phyloP scores from a whole-genome alignment of 2,329 filamentous ascomycete genomes.

The Calonectria naviculata region DNA sequence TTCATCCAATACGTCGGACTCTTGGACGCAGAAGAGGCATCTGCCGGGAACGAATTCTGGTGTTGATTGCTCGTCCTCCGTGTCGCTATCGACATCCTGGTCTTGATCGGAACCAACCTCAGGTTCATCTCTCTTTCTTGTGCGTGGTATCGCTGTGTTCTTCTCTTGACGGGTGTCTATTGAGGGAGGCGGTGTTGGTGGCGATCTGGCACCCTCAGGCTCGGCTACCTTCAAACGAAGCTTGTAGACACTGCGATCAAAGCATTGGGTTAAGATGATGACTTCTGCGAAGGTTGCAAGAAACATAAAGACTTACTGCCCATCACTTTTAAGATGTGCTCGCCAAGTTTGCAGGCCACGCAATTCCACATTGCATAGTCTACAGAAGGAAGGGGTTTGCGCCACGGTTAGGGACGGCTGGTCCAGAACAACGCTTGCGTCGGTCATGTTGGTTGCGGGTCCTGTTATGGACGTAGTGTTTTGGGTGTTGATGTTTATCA shows the following conservation, averaged over 20 bases:
- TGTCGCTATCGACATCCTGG: not conserved
- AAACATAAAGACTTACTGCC: slow-evolving; percentile 28
- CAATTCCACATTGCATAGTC: slow-evolving; percentile 33
- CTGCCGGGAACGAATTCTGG: slow-evolving; percentile 42
- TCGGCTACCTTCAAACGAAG: slow-evolving; percentile 35
- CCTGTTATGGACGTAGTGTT: too few species aligned
- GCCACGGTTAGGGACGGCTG: not conserved
- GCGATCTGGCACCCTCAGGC: slow-evolving; percentile 23
- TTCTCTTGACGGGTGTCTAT: not conserved
- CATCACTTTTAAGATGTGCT: slow-evolving; percentile 37
- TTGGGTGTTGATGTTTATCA: not conserved
- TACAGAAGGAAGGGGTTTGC: slow-evolving; percentile 30
- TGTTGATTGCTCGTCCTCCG: not conserved
- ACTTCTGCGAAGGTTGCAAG: not conserved
- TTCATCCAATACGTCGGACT: slow-evolving; percentile 43
- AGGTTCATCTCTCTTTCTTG: not conserved
- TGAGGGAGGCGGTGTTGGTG: slow-evolving; percentile 13
- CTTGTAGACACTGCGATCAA: slow-evolving; percentile 34
- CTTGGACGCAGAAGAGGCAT: slow-evolving; percentile 56
- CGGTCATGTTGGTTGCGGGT: too few species aligned
- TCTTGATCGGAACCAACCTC: not conserved
- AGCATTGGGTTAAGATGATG: too few species aligned
- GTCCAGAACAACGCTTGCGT: not conserved
- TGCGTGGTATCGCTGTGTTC: not conserved
- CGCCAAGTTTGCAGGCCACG: slow-evolving; percentile 28